phyloP scores from a whole-genome alignment of 306 rosid species.

The Ammopiptanthus mongolicus region DNA sequence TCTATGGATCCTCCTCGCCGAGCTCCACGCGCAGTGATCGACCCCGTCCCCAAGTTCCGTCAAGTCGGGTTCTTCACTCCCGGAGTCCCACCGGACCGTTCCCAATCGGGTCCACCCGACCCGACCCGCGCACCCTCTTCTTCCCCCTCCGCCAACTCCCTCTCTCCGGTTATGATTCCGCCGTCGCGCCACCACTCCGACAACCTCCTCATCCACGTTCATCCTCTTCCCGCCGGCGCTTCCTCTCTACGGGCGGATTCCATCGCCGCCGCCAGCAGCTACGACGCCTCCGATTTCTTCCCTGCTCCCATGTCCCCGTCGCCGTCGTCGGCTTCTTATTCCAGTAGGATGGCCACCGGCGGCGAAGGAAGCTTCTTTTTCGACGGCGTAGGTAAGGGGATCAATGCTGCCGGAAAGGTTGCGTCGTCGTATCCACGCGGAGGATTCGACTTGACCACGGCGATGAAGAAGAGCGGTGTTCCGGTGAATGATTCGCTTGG shows the following conservation, averaged over 20 bases:
- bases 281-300: slow-evolving; percentile 13
- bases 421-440: slow-evolving; percentile 54
- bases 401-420: slow-evolving; percentile 26
- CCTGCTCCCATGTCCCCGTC: slow-evolving; percentile 29
- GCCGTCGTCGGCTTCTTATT: slow-evolving; percentile 35
- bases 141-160: slow-evolving; percentile 45
- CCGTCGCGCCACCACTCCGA: slow-evolving; percentile 71
- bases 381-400: slow-evolving; percentile 24
- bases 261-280: slow-evolving; percentile 14
- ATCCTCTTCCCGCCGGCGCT: slow-evolving; percentile 28
- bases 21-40: slow-evolving; percentile 53
- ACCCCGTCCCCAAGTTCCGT: slow-evolving; percentile 82
- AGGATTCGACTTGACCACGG: slow-evolving; percentile 51
- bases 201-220: slow-evolving; percentile 25
- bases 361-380: slow-evolving; percentile 30
- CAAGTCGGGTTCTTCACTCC: slow-evolving; percentile 84
- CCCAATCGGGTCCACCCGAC: slow-evolving; percentile 37
- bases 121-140: slow-evolving; percentile 21
- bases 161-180: slow-evolving; percentile 86
- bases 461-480: slow-evolving; percentile 46
- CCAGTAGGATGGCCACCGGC: slow-evolving; percentile 22
- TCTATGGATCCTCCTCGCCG: slow-evolving; percentile 89
- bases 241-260: slow-evolving; percentile 27
- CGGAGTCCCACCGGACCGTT: slow-evolving; percentile 38
- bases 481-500: slow-evolving; percentile 39